phyloP scores from a whole-genome alignment of 805 yeast genomes.

The Cyberlindnera suaveolens region DNA sequence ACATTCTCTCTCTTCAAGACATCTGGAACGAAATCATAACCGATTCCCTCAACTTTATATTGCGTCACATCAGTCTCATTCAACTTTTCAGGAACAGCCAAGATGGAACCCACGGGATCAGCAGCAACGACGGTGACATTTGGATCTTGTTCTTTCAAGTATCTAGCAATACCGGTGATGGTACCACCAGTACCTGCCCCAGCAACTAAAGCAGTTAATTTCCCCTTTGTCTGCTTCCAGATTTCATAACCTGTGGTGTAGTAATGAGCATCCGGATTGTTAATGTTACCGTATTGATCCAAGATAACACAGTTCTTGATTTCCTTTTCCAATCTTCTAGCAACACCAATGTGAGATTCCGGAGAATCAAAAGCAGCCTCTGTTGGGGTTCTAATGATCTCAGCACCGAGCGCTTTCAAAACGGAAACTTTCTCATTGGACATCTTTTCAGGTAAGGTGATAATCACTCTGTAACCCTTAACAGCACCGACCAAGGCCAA shows the following conservation, averaged over 20 bases:
- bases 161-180: slow-evolving; percentile 73
- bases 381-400: slow-evolving; percentile 84
- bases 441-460: slow-evolving; percentile 89
- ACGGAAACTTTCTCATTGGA: slow-evolving; percentile 86
- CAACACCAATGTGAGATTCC: slow-evolving; percentile 87
- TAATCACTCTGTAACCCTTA: slow-evolving; percentile 79
- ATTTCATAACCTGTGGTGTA: slow-evolving; percentile 81
- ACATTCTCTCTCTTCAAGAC: slow-evolving; percentile 61
- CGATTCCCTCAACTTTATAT: slow-evolving; percentile 86
- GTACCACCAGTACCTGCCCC: slow-evolving; percentile 97
- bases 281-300: slow-evolving; percentile 74
- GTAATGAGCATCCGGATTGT: slow-evolving; percentile 82
- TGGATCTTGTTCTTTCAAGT: slow-evolving; percentile 64
- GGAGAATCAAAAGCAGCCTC: slow-evolving; percentile 94
- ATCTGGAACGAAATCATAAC: slow-evolving; percentile 83
- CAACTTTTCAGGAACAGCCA: slow-evolving; percentile 71
- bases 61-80: slow-evolving; percentile 47
- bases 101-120: slow-evolving; percentile 82
- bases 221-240: slow-evolving; percentile 72
- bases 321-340: slow-evolving; percentile 70
- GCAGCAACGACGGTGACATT: slow-evolving; percentile 66
- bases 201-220: slow-evolving; percentile 69
- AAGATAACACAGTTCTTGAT: slow-evolving; percentile 79
- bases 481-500: slow-evolving; percentile 84
- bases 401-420: slow-evolving; percentile 84